These are phyloP conservation scores for Aspergillus steynii DNA, from an alignment of 495 filamentous ascomycete genomes.

Conservation along the genomic window DNA sequence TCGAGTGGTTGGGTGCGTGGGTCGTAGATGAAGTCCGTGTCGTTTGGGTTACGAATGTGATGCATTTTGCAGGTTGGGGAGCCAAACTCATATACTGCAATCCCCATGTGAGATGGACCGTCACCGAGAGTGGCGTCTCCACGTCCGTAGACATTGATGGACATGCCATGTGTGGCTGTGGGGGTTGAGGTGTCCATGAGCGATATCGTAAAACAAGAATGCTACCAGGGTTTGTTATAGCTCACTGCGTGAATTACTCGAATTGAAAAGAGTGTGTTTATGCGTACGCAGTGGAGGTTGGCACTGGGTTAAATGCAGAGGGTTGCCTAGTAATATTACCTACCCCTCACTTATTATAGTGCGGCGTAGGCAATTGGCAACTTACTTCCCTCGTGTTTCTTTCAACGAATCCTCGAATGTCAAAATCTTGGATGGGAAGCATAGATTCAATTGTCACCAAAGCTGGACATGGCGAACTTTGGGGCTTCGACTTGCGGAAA, in stretches of 20 bases:
- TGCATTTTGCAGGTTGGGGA: conserved; percentile 24
- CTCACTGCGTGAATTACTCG: not conserved
- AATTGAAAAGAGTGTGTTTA: not conserved
- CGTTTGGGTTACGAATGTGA: conserved; percentile 24
- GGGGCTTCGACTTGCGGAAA: too few relatives aligned
- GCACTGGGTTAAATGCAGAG: too few relatives aligned
- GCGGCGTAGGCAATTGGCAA: too few relatives aligned
- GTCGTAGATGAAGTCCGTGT: conserved; percentile 24
- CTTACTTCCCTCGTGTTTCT: too few relatives aligned
- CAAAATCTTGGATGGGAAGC: too few relatives aligned
- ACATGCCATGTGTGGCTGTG: conserved; percentile 11
- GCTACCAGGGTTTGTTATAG: not conserved
- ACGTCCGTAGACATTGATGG: conserved; percentile 27
- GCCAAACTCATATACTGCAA: conserved; percentile 16
- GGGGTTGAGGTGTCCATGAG: not conserved
- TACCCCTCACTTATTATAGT: too few relatives aligned
- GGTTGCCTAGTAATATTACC: too few relatives aligned
- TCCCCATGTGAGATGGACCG: conserved; percentile 22
- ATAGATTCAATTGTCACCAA: too few relatives aligned
- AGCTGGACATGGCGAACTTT: too few relatives aligned
- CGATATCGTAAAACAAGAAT: not conserved
- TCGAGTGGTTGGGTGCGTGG: conserved; percentile 25
- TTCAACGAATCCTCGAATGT: too few relatives aligned
- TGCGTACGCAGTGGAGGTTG: too few relatives aligned
- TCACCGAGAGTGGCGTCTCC: conserved; percentile 23